Base-by-base conservation (phyloP, 108 stramenopile species). In the Fragilaria radians region DNA sequence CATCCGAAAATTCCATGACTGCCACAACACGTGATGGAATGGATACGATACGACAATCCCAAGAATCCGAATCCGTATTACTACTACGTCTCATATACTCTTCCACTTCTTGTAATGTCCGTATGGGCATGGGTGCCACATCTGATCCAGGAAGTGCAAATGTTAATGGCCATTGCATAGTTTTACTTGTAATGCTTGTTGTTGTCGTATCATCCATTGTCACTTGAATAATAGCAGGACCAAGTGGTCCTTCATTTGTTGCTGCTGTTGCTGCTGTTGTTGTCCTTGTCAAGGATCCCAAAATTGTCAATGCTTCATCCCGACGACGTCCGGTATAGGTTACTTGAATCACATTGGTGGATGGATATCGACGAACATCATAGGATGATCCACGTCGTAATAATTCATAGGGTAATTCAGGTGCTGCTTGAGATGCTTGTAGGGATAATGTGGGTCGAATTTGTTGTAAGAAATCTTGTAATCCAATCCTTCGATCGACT, bases 141-240 rank as follows among this genome's bases (percentile, higher is more conserved):
- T 59, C 59, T 32, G 73, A 55, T 0, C 89, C 85, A 0, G 89
- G 89, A 32, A 33, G 52, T 18, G 85, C 70, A 62, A 71, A 95
- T 14, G 62, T 54, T 48, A 95, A 53, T 5, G 94, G 94, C 94
- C 94, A 95, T 48, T 60, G 61, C 94, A 95, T 95, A 9, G 62
- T 64, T 63, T 95, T 95, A n/a, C n/a, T n/a, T n/a, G n/a, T n/a
- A n/a, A n/a, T n/a, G n/a, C n/a, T n/a, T n/a, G n/a, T n/a, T n/a
- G n/a, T n/a, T n/a, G n/a, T n/a, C 19, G 74, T 64, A 0, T 18
- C 53, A n/a, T 63, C 67, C 45, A 74, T 81, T 32, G 78, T 77
- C 19, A 92, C 83, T 45, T 73, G 65, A 74, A 90, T 86, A 24
- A 95, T 52, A 0, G 90, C 81, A 0, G 94, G 94, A n/a, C 85